Evolutionary conservation across 176 grass and related monocot genomes (phyloP).

Genomic region (Alopecurus myosuroides): DNA sequence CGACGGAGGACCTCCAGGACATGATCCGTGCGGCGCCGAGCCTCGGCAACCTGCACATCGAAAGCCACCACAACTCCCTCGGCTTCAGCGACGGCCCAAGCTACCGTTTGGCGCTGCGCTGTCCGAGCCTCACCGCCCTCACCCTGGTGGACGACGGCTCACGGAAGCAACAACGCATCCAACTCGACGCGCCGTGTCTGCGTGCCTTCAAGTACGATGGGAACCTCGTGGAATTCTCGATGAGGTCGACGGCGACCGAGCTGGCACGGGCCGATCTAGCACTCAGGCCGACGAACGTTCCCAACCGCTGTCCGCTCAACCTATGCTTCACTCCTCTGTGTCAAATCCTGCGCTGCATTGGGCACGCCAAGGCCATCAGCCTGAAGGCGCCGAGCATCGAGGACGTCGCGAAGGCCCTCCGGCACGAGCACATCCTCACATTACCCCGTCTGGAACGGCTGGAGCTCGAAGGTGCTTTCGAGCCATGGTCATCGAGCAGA

Average conservation of each 20-base stretch:
- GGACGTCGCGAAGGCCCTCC: not conserved
- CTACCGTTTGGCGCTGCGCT: not conserved
- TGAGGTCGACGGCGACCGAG: not conserved
- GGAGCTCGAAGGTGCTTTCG: not conserved
- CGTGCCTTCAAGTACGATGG: not conserved
- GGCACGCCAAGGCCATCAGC: not conserved
- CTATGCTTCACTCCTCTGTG: not conserved
- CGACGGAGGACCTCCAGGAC: not conserved
- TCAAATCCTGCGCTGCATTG: not conserved
- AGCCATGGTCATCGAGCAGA: not conserved
- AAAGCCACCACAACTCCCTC: not conserved
- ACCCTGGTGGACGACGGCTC: not conserved
- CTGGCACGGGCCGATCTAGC: not conserved
- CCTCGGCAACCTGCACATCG: not conserved
- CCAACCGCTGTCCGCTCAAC: too few species aligned
- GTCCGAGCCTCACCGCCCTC: not conserved
- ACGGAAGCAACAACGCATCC: not conserved
- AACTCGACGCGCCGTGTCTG: not conserved
- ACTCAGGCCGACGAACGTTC: not conserved
- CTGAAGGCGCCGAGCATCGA: not conserved
- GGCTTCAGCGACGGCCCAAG: not conserved
- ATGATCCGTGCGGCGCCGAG: not conserved
- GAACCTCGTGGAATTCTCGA: not conserved
- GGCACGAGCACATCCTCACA: not conserved
- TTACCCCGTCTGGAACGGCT: not conserved